Conservation (phyloP, 495 filamentous ascomycete genomes). For the Penicillium samsonianum region DNA sequence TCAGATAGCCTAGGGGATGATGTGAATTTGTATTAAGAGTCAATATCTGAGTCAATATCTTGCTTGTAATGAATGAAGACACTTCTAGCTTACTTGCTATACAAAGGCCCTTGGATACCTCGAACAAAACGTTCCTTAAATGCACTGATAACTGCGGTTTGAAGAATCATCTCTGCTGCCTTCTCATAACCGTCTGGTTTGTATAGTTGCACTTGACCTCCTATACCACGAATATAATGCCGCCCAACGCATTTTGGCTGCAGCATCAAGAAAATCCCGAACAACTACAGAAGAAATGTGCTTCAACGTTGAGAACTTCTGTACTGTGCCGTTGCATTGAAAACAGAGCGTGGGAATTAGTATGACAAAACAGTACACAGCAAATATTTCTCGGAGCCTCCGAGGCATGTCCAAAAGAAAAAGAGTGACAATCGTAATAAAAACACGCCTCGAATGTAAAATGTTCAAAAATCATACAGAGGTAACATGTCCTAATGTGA, state of each 20-base stretch:
- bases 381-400: neutral
- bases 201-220: neutral
- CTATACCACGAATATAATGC: neutral
- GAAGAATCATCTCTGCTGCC: neutral
- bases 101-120: neutral
- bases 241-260: too few species aligned
- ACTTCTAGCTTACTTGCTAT: neutral
- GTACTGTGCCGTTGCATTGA: neutral
- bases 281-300: too few species aligned
- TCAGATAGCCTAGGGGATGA: neutral
- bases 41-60: neutral
- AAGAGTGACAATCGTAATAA: neutral
- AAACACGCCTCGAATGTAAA: neutral
- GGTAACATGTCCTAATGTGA: neutral
- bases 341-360: slow-evolving; percentile 3
- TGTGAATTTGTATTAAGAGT: neutral
- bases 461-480: neutral
- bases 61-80: neutral
- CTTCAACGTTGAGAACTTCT: too few species aligned
- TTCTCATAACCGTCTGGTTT: neutral
- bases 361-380: neutral
- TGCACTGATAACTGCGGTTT: neutral
- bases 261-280: too few species aligned
- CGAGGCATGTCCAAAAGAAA: neutral
- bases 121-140: neutral